phyloP scores from a whole-genome alignment of 768 basidiomycete species.

The Rhodosporidiobolus sp. region DNA sequence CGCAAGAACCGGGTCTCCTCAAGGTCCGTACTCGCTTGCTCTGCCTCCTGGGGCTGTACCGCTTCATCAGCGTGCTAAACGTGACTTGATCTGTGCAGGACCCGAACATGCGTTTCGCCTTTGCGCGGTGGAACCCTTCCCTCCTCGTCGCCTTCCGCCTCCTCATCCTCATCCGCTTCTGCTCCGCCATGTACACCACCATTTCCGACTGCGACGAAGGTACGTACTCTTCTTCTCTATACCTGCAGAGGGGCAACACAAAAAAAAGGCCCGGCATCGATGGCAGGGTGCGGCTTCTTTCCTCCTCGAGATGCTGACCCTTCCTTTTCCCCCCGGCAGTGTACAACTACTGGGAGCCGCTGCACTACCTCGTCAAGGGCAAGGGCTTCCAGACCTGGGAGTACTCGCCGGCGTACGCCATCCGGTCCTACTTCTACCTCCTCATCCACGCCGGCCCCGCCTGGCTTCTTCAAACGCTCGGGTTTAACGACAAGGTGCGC shows the following conservation, averaged over 20 bases:
- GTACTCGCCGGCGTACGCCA: constrained; percentile 80
- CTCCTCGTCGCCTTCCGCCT: constrained; percentile 81
- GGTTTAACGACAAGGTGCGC: constrained; percentile 68
- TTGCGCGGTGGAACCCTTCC: constrained; percentile 55
- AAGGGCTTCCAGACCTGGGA: constrained; percentile 99
- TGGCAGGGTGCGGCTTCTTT: no score
- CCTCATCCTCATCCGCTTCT: constrained; percentile 71
- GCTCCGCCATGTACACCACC: constrained; percentile 81
- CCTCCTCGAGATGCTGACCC: not conserved
- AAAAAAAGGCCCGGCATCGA: no score
- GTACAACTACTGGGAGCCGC: constrained; percentile 98
- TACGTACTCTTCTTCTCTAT: constrained; percentile 46
- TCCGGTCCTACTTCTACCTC: constrained; percentile 93
- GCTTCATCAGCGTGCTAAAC: not conserved
- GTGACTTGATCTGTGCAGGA: not conserved
- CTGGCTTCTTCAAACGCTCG: constrained; percentile 57
- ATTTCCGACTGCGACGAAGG: constrained; percentile 99
- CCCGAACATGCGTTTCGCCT: constrained; percentile 19
- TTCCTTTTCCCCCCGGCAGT: constrained; percentile 55
- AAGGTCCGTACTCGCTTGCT: constrained; percentile 18
- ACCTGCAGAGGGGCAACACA: not conserved
- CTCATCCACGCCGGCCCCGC: constrained; percentile 71
- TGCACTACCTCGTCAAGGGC: constrained; percentile 83
- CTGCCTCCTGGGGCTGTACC: not conserved
- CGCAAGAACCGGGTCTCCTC: constrained; percentile 29